These are phyloP conservation scores for Micractinium conductrix DNA, from an alignment of 139 green algal genomes.

Conservation along the genomic window DNA sequence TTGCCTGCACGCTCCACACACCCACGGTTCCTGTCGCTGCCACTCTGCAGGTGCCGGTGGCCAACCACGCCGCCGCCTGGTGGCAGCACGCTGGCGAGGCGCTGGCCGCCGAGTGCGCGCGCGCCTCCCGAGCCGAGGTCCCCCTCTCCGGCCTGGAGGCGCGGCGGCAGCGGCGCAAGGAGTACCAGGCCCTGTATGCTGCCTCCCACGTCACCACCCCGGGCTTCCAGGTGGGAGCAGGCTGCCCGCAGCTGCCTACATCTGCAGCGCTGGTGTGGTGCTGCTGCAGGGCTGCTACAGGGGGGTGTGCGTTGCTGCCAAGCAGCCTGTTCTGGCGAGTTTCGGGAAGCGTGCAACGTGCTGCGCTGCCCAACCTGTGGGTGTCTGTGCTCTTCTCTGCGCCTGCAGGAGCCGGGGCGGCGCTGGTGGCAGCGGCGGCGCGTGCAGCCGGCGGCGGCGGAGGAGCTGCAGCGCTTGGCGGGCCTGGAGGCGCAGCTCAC, in stretches of 20 bases:
- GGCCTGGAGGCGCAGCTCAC: constrained; percentile 45
- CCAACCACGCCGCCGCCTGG: constrained; percentile 43
- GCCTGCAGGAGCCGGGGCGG: constrained; percentile 35
- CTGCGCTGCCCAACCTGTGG: too few species aligned
- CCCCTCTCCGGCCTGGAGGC: constrained; percentile 25
- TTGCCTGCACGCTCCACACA: too few species aligned
- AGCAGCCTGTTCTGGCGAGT: neutral
- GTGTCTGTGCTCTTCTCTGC: neutral
- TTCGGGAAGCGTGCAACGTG: neutral
- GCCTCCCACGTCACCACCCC: neutral
- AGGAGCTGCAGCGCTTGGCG: constrained; percentile 19
- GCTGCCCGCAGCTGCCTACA: neutral
- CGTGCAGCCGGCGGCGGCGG: constrained; percentile 31
- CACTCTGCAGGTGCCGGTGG: constrained; percentile 43
- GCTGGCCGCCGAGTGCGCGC: constrained; percentile 13
- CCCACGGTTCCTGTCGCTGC: too few species aligned
- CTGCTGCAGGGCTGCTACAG: neutral
- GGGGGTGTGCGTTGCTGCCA: neutral
- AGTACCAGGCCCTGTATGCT: constrained; percentile 54
- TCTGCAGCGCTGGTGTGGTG: neutral
- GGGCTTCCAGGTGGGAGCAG: constrained; percentile 23
- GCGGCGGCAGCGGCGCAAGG: constrained; percentile 28
- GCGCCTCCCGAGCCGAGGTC: constrained; percentile 34
- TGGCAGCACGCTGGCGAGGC: constrained; percentile 58
- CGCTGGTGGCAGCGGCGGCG: constrained; percentile 48